Percentiles rank a stretch among this genome's conserved stretches.
These are phyloP conservation scores for Lentinula guzmanii DNA, from an alignment of 768 basidiomycete species.

Conservation along the genomic window DNA sequence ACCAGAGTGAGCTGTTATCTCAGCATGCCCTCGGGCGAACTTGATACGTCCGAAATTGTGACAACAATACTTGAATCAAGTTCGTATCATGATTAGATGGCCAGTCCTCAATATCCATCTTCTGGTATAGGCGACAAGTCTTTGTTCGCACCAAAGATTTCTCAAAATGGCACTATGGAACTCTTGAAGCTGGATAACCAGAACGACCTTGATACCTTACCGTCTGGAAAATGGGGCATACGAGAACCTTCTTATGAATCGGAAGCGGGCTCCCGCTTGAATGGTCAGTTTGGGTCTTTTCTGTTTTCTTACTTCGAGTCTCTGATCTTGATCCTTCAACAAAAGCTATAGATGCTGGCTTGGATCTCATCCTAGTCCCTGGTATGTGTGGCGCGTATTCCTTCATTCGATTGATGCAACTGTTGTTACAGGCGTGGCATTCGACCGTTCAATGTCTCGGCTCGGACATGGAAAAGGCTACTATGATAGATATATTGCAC, in stretches of 20 bases:
- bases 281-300: conserved; percentile 34
- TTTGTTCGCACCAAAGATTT: conserved; percentile 67
- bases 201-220: conserved; percentile 53
- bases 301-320: neutral
- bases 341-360: conserved; percentile 29
- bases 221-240: conserved; percentile 69
- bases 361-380: conserved; percentile 67
- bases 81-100: conserved; percentile 21
- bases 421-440: conserved; percentile 54
- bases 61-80: conserved; percentile 48
- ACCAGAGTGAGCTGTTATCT: conserved; percentile 67
- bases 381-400: conserved; percentile 30
- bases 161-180: conserved; percentile 50
- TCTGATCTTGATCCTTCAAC: conserved; percentile 1
- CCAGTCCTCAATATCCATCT: neutral
- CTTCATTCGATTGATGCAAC: neutral
- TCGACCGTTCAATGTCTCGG: conserved; percentile 61
- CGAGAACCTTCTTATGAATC: conserved; percentile 52
- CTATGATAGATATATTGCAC: conserved; percentile 68
- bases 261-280: conserved; percentile 37
- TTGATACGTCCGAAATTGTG: conserved; percentile 50
- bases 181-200: conserved; percentile 55
- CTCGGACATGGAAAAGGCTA: conserved; percentile 83
- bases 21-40: conserved; percentile 72
- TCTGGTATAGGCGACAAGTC: conserved; percentile 41